Evolutionary conservation across 805 yeast genomes (phyloP).

Genomic region (Metschnikowia colocasiae): DNA sequence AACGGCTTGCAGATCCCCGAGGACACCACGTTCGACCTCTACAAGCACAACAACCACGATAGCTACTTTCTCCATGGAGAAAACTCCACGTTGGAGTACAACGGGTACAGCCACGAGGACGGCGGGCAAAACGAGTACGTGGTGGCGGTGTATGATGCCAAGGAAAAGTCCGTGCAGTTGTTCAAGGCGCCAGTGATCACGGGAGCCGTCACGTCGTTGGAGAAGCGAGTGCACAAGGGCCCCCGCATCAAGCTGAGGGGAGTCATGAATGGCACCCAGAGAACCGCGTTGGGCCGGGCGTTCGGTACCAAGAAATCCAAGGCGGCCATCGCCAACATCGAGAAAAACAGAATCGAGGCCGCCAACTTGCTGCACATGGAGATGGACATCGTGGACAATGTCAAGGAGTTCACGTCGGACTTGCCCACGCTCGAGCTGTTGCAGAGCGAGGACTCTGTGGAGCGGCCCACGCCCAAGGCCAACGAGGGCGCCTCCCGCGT

Average conservation of each 20-base stretch:
- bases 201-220: constrained; percentile 60
- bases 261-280: constrained; percentile 50
- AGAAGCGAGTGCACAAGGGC: constrained; percentile 53
- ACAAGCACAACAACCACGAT: constrained; percentile 44
- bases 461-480: constrained; percentile 81
- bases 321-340: constrained; percentile 77
- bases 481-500: constrained; percentile 76
- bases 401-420: constrained; percentile 62
- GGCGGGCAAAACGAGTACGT: constrained; percentile 51
- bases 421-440: constrained; percentile 72
- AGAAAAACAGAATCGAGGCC: constrained; percentile 82
- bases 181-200: constrained; percentile 59
- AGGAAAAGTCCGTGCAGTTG: constrained; percentile 59
- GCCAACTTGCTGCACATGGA: constrained; percentile 72
- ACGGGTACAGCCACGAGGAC: constrained; percentile 44
- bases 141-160: constrained; percentile 74
- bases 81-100: constrained; percentile 65
- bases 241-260: constrained; percentile 62
- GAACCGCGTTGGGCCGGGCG: constrained; percentile 88
- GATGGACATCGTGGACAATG: constrained; percentile 76
- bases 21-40: constrained; percentile 59
- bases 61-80: constrained; percentile 69
- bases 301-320: constrained; percentile 97
- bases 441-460: constrained; percentile 52
- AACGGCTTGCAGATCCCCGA: constrained; percentile 67